Percentiles rank a stretch among this genome's conserved stretches.
Conservation (phyloP, 768 basidiomycete genomes). For the Russula sp. region DNA sequence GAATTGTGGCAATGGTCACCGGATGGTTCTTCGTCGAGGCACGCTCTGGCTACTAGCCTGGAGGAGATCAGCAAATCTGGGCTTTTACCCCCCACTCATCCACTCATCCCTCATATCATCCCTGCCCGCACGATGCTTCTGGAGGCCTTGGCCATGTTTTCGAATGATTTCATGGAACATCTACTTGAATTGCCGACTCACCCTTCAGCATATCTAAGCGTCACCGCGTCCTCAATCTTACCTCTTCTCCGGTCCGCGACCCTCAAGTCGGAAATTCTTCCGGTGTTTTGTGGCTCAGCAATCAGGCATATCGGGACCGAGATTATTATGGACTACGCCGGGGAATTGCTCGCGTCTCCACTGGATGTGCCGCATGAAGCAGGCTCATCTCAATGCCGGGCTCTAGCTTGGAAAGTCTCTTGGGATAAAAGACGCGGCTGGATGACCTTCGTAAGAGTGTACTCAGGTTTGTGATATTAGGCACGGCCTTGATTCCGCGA, state of each 20-base stretch:
- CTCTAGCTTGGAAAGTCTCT: constrained; percentile 83
- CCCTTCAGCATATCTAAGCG: constrained; percentile 59
- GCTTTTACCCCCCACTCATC: constrained; percentile 55
- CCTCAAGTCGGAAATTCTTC: constrained; percentile 58
- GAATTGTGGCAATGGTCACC: constrained; percentile 70
- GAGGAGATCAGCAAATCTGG: constrained; percentile 38
- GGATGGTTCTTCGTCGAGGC: constrained; percentile 39
- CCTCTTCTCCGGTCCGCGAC: constrained; percentile 64
- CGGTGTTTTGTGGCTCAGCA: constrained; percentile 80
- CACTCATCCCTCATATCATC: constrained; percentile 58
- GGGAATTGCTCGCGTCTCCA: constrained; percentile 74
- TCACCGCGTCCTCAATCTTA: constrained; percentile 49
- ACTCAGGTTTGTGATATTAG: constrained; percentile 55
- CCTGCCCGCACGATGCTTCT: constrained; percentile 64
- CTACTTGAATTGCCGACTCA: constrained; percentile 53
- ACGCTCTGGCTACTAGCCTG: constrained; percentile 46
- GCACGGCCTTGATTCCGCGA: constrained; percentile 1
- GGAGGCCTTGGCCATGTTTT: constrained; percentile 75
- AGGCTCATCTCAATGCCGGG: constrained; percentile 42
- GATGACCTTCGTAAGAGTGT: constrained; percentile 91
- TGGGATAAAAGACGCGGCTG: constrained; percentile 82
- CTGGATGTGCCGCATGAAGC: constrained; percentile 50
- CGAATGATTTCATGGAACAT: constrained; percentile 71
- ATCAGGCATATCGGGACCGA: constrained; percentile 77
- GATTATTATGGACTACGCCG: constrained; percentile 73